Base-by-base conservation (phyloP, 495 filamentous ascomycete genomes). In the Pyrenopolyporus hunteri region DNA sequence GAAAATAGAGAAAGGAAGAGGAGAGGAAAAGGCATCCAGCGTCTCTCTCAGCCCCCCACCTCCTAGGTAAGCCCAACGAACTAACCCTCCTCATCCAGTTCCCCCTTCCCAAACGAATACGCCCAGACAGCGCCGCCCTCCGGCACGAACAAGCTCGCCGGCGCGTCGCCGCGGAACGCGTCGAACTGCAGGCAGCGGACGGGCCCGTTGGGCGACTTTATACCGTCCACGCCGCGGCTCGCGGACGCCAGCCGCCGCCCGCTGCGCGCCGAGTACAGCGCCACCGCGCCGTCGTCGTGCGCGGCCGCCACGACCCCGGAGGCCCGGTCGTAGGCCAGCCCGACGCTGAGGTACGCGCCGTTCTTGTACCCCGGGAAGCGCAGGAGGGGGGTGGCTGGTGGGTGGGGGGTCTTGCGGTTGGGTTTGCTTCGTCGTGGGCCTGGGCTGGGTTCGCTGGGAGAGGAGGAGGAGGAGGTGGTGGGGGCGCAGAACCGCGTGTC, bases 261-360 rank as follows among this genome's bases (percentile, higher is more conserved):
- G 20, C 65, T 71, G 6, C 50, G 52, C 19, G 76, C 65, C 9
- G 77, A 77, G 57, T 75, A 79, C 20, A 80, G 46, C n/a, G 45
- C 72, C 0, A 82, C 69, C 4, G 48, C 70, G 10, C 64, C 70
- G 31, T 76, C 73, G 44, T 76, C 75, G 26, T 80, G 76, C 1
- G 77, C 74, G 0, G 77, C 73, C 2, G 76, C 77, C 6, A 76
- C 73, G 8, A 76, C 6, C 8, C 74, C 76, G 10, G 70, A 63
- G 2, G 40, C 45, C 5, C 46, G 19, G n/a, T 71, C 62, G 8
- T 74, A 64, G 25, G 74, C 76, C 9, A 79, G 52, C 8, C 78
- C 79, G 14, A 72, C 70, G 6, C 70, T 33, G 10, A 74, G 46
- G 19, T 69, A 66, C 0, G 72, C 69, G 2, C 36, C 49, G 64